Conservation (phyloP, 176 grass and related monocot genomes). For the Eleusine indica region DNA sequence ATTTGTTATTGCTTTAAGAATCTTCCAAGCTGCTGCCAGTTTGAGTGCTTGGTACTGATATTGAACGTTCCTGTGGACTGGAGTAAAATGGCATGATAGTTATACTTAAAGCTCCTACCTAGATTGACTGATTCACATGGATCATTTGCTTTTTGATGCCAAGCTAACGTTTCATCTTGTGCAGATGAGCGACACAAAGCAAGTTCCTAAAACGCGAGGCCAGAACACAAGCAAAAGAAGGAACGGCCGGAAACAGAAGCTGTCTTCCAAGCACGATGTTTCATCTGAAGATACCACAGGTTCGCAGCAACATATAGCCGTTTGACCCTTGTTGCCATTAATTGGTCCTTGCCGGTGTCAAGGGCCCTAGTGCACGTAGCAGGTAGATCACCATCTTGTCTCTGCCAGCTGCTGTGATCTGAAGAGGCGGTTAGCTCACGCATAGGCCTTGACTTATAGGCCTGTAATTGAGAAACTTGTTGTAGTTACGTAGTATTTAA, state of each 20-base stretch:
- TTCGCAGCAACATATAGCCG: constrained; percentile 19
- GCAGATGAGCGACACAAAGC: constrained; percentile 39
- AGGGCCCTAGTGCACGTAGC: neutral
- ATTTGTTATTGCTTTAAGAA: constrained; percentile 36
- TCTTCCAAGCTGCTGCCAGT: constrained; percentile 11
- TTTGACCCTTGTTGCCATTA: neutral
- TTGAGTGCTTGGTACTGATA: constrained; percentile 13
- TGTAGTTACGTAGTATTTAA: neutral
- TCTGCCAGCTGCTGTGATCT: neutral
- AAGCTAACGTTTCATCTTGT: neutral
- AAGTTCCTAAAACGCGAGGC: constrained; percentile 25
- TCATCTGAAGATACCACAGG: constrained; percentile 38
- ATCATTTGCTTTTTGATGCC: neutral
- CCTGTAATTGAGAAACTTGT: constrained; percentile 30
- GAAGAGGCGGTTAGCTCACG: constrained; percentile 3
- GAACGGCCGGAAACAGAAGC: constrained; percentile 51
- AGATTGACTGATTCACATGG: neutral
- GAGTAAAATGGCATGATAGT: neutral
- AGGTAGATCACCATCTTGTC: constrained; percentile 5
- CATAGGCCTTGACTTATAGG: neutral
- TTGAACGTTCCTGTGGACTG: neutral
- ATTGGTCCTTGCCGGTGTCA: constrained; percentile 6
- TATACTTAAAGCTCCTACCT: neutral
- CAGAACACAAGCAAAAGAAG: constrained; percentile 37
- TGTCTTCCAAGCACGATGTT: constrained; percentile 50